Base-by-base conservation (phyloP, 2,329 filamentous ascomycete genomes). In the Fusarium kyushuense region DNA sequence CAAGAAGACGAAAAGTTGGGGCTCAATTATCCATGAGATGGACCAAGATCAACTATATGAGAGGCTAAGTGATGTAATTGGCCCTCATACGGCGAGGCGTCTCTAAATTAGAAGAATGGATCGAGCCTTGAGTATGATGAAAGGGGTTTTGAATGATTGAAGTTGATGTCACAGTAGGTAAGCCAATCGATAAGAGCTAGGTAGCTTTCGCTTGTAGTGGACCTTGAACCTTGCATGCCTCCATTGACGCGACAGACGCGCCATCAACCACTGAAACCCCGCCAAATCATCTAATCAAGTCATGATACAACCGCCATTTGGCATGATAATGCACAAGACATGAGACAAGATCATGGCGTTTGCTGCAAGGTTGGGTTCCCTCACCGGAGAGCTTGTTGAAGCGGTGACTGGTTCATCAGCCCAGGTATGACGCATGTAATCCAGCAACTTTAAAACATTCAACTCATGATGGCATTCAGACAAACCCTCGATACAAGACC, bases 321-420 rank as follows among this genome's bases (percentile, higher is more conserved):
- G 35, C 47, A 67, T 59, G 49, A 67, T 38, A 42, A 64, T 53
- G 54, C 25, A 46, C 36, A 35, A 41, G 48, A 51, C 45, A 69
- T 72, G 68, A 73, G 52, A 63, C 35, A 35, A 25, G 36, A 60
- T 16, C 36, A 96, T 97, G 92, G 87, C 92, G 35, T 89, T 92
- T 78, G 84, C 89, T 72, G 87, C 89, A 67, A 86, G 83, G 75
- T 79, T 94, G 57, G 85, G 84, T 47, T 82, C 84, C 57, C 83
- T 94, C 72, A 88, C 87, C 2, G 90, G 92, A 65, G 88, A 93
- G 75, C 86, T 97, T 32, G 85, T 96, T 63, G 83, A 86, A 40
- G 83, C 86, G 41, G 81, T 94, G 63, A 85, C 89, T 14, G 83
- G 83, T n/a, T 81, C 84, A 40, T 81, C 84, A 42, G 68, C 79